Conservation (phyloP, 2,329 filamentous ascomycete genomes). For the Clarireedia homoeocarpa region DNA sequence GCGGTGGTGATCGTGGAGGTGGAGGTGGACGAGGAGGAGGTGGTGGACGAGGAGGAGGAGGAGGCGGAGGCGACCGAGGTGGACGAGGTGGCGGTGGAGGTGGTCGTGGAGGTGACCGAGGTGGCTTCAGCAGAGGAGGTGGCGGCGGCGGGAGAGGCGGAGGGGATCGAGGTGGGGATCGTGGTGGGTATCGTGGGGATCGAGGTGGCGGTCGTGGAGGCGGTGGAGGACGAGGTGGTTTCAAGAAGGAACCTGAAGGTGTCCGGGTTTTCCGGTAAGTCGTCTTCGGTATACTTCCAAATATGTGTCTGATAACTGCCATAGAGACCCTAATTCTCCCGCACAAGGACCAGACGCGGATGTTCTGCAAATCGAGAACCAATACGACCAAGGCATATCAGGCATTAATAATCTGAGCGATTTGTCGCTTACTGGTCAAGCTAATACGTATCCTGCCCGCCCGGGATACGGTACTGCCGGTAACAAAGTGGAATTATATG, state of each 20-base stretch:
- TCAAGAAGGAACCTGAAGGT: conserved; percentile 25
- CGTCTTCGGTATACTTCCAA: conserved; percentile 16
- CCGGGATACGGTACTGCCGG: conserved; percentile 27
- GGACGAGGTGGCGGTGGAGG: not conserved
- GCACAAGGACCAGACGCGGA: conserved; percentile 18
- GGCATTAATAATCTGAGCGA: conserved; percentile 17
- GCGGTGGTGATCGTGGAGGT: not conserved
- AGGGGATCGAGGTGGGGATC: conserved; percentile 20
- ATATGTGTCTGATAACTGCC: not conserved
- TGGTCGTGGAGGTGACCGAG: not conserved
- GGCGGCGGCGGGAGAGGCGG: conserved; percentile 28
- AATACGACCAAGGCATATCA: conserved; percentile 20
- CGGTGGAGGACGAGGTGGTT: conserved; percentile 27
- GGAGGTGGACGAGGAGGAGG: not conserved
- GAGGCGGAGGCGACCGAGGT: not conserved
- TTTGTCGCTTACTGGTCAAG: conserved; percentile 7
- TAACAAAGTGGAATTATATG: conserved; percentile 22
- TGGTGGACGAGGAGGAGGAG: not conserved
- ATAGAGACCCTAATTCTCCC: conserved; percentile 21
- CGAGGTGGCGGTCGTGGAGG: conserved; percentile 21
- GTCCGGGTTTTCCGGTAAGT: conserved; percentile 20
- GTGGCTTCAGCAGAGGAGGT: conserved; percentile 9
- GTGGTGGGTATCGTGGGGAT: not conserved
- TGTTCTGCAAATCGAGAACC: conserved; percentile 26
- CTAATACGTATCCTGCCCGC: conserved; percentile 21